A percentile compares a stretch with the other conserved stretches of the same genome.
Evolutionary conservation across 371 early-diverging fungal genomes (phyloP).

Genomic region (Synchytrium microbalum): DNA sequence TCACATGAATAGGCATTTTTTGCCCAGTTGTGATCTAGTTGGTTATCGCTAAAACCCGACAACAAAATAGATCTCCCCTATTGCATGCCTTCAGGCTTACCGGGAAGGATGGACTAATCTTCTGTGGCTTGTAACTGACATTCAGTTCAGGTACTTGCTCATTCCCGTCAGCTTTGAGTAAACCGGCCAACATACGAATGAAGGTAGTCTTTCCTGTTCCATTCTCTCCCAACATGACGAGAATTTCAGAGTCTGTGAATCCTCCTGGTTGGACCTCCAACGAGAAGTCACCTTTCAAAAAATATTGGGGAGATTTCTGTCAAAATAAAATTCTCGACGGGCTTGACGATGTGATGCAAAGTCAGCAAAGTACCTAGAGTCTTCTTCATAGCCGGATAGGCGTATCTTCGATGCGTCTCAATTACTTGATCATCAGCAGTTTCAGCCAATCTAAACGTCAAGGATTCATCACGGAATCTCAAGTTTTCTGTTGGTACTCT

Average conservation of each 20-base stretch:
- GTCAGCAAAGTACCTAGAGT: conserved; percentile 26
- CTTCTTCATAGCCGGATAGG: conserved; percentile 87
- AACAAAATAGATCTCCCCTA: neutral
- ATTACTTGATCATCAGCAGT: conserved; percentile 53
- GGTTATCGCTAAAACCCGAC: no score
- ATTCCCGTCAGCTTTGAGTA: conserved; percentile 67
- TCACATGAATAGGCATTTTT: no score
- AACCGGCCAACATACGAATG: conserved; percentile 93
- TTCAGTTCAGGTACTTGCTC: conserved; percentile 75
- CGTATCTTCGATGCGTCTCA: conserved; percentile 60
- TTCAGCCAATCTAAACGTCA: conserved; percentile 94
- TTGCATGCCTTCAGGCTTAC: conserved; percentile 14
- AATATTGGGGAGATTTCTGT: conserved; percentile 8
- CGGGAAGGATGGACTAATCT: conserved; percentile 94
- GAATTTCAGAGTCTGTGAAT: conserved; percentile 97
- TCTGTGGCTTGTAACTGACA: conserved; percentile 98
- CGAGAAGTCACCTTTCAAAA: conserved; percentile 66
- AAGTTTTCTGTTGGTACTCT: conserved; percentile 99
- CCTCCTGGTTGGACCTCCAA: conserved; percentile 77
- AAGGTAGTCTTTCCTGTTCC: conserved; percentile 99
- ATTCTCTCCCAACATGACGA: conserved; percentile 99
- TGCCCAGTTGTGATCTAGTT: no score
- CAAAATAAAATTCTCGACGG: conserved; percentile 10
- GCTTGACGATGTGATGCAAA: neutral
- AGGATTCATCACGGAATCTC: conserved; percentile 97